These are phyloP conservation scores for Phtheirospermum japonicum DNA, from an alignment of 257 asterid genomes.

Conservation along the genomic window DNA sequence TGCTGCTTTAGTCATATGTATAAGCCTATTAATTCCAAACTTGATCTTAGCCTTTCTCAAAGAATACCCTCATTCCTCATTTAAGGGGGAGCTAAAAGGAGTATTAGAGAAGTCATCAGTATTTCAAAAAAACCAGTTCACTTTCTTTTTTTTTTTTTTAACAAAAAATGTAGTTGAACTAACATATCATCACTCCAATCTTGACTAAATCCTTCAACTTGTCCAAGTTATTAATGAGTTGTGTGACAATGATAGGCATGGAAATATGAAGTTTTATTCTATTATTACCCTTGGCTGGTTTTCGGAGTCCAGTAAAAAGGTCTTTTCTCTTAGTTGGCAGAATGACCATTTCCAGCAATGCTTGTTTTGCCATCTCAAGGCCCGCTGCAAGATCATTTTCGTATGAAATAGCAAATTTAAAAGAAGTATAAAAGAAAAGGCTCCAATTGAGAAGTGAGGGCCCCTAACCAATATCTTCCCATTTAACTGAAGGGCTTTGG, in stretches of 20 bases:
- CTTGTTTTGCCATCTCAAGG: conserved; percentile 95
- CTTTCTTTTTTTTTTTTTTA: too few relatives aligned
- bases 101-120: neutral
- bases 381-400: conserved; percentile 66
- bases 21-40: neutral
- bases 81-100: neutral
- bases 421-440: conserved; percentile 17
- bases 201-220: neutral
- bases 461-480: conserved; percentile 95
- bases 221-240: neutral
- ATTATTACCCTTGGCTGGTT: conserved; percentile 84
- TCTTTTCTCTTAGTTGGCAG: conserved; percentile 93
- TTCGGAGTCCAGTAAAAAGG: conserved; percentile 93
- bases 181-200: neutral
- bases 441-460: conserved; percentile 20
- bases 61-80: neutral
- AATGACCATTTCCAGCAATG: conserved; percentile 93
- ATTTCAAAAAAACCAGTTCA: neutral
- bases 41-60: neutral
- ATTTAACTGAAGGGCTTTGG: conserved; percentile 89
- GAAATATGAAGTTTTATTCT: conserved; percentile 17
- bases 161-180: neutral
- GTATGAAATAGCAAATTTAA: conserved; percentile 21
- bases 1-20: neutral
- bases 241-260: neutral